These are phyloP conservation scores for Teunomyces tritomae DNA, from an alignment of 805 yeast genomes.

Conservation along the genomic window DNA sequence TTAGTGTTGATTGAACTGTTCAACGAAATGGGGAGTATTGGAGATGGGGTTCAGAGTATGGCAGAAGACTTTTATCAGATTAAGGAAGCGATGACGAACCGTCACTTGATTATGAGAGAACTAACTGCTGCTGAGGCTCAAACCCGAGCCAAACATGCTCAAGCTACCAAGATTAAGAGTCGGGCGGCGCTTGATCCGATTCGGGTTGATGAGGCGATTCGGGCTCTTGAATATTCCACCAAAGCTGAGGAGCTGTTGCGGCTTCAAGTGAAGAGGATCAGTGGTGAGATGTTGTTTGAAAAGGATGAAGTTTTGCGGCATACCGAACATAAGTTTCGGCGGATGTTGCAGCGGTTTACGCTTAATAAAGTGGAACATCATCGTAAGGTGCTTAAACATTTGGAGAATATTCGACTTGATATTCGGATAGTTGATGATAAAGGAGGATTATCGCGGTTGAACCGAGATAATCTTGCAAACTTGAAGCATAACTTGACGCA, in stretches of 20 bases:
- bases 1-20: conserved; percentile 68
- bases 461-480: conserved; percentile 61
- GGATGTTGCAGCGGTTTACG: conserved; percentile 56
- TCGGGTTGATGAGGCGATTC: conserved; percentile 86
- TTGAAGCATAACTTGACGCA: conserved; percentile 42
- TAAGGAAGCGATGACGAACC: conserved; percentile 88
- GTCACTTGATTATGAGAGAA: conserved; percentile 92
- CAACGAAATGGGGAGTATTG: conserved; percentile 68
- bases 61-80: conserved; percentile 78
- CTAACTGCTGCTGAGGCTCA: conserved; percentile 72
- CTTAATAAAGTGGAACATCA: conserved; percentile 80
- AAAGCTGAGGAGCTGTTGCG: conserved; percentile 72
- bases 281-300: conserved; percentile 82
- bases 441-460: conserved; percentile 82
- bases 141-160: conserved; percentile 65
- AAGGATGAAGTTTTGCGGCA: conserved; percentile 55
- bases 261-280: conserved; percentile 75
- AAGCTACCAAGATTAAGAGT: conserved; percentile 69
- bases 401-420: conserved; percentile 71
- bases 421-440: conserved; percentile 69
- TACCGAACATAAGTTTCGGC: conserved; percentile 55
- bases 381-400: conserved; percentile 68
- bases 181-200: conserved; percentile 77
- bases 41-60: conserved; percentile 67
- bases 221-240: conserved; percentile 74